Evolutionary conservation across 2,329 filamentous ascomycete species (phyloP), one percentile per base, ranked within the genome.

Genomic region (Aspergillus caelatus): DNA sequence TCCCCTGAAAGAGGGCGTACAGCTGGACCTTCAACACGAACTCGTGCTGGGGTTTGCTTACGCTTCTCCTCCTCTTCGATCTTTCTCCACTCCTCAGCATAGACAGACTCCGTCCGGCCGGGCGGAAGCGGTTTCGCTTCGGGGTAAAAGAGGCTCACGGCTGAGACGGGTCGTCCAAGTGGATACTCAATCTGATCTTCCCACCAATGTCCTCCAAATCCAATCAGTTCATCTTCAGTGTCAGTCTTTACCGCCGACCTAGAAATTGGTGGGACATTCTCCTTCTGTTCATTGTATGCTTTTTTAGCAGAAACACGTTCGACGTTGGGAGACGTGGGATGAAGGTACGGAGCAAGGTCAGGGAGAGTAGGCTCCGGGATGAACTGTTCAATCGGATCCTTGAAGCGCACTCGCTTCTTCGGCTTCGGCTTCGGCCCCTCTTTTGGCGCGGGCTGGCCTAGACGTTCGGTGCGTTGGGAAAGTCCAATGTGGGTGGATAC

Each of bases 1-100:
- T 74, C 71, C 7, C 61, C 55, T 9, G 77, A 63, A 26, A 82
- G 72, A 14, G 73, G 72, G 7, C 74, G 74, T 45, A 79, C 75
- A 64, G 74, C 68, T n/a, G 72, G 70, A 43, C 75, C 72, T 62
- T 71, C 58, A 52, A 66, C 72, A 8, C 58, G 59, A 12, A 74
- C 66, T 32, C 71, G 69, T n/a, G 57, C 50, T 21, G 69, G 67
- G 16, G 45, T 62, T 52, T 74, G 64, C 39, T 70, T 63, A 11
- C 64, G 68, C 39, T 63, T 62, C 60, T 72, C 65, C 60, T 71
- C 71, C 21, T 67, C 68, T 58, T 76, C 70, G 11, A 69, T 69
- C 30, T 69, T 62, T 21, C 70, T 64, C 68, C 71, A 77, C 62
- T 69, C 69, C 3, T 61, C n/a, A 11, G 73, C 69, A 58, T 69